Evolutionary conservation across 371 early-diverging fungal species (phyloP).

Genomic region (Apophysomyces elegans): DNA sequence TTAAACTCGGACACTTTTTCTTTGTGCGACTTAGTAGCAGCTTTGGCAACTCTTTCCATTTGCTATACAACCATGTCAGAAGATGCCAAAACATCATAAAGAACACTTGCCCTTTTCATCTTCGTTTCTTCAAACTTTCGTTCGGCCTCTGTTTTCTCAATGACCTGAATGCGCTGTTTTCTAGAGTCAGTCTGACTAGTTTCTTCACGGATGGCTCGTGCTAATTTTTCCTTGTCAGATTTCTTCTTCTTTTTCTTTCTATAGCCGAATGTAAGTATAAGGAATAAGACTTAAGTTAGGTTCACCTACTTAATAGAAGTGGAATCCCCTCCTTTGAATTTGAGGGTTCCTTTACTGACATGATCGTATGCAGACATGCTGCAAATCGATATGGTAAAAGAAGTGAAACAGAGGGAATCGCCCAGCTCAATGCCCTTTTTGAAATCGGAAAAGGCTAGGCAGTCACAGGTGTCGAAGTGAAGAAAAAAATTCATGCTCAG

Average conservation of each 20-base stretch:
- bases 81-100: background rate
- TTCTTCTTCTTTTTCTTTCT: constrained; percentile 63
- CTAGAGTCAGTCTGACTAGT: constrained; percentile 23
- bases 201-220: constrained; percentile 42
- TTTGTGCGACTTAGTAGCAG: constrained; percentile 66
- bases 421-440: no score
- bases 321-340: constrained; percentile 62
- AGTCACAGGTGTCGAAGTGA: no score
- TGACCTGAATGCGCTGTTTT: constrained; percentile 24
- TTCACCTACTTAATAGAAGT: constrained; percentile 52
- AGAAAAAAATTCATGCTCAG: no score
- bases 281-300: background rate
- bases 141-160: constrained; percentile 68
- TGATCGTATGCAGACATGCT: constrained; percentile 58
- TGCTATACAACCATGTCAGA: background rate
- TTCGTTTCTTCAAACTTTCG: constrained; percentile 65
- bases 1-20: constrained; percentile 70
- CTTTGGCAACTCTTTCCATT: constrained; percentile 33
- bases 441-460: no score
- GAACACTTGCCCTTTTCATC: constrained; percentile 53
- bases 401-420: constrained; percentile 4
- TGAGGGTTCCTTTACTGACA: constrained; percentile 60
- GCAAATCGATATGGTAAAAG: background rate
- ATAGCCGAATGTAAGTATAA: background rate
- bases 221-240: constrained; percentile 51